These are phyloP conservation scores for Brettanomyces nanus DNA, from an alignment of 805 yeast genomes.

Conservation along the genomic window DNA sequence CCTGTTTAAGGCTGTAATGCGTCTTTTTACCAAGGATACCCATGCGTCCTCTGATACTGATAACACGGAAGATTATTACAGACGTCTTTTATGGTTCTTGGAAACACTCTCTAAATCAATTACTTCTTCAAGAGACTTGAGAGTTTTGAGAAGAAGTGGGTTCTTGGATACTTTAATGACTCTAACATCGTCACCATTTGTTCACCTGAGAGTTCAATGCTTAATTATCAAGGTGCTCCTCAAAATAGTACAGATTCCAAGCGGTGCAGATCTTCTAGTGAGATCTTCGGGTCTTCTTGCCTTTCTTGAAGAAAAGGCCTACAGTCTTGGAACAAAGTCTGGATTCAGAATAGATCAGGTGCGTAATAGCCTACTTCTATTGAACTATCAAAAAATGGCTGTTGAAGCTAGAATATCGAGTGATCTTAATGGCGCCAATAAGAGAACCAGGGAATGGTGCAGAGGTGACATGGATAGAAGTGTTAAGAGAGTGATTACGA, in stretches of 20 bases:
- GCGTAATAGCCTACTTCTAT: constrained; percentile 23
- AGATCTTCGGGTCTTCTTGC: constrained; percentile 47
- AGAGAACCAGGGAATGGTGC: constrained; percentile 58
- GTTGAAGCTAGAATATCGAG: constrained; percentile 35
- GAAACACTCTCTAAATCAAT: constrained; percentile 40
- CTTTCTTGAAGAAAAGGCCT: constrained; percentile 26
- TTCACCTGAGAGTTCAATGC: constrained; percentile 31
- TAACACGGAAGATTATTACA: constrained; percentile 39
- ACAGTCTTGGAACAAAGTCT: background rate
- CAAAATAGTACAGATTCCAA: constrained; percentile 42
- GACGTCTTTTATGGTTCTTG: constrained; percentile 62
- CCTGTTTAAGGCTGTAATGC: constrained; percentile 32
- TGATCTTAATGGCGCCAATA: constrained; percentile 29
- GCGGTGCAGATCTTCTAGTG: constrained; percentile 49
- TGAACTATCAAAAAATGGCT: constrained; percentile 37
- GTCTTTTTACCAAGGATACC: constrained; percentile 18
- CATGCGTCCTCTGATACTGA: constrained; percentile 12
- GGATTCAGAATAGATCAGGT: no score
- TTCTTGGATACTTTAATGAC: constrained; percentile 63
- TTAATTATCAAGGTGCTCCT: constrained; percentile 35
- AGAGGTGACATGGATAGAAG: constrained; percentile 36
- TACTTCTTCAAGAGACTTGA: constrained; percentile 42
- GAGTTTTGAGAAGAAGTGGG: constrained; percentile 41
- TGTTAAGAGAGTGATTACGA: background rate
- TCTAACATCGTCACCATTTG: constrained; percentile 43